A percentile compares a stretch with the other conserved stretches of the same genome.
Conservation (phyloP, 2,329 filamentous ascomycete genomes). For the Cyphellophora attinorum region DNA sequence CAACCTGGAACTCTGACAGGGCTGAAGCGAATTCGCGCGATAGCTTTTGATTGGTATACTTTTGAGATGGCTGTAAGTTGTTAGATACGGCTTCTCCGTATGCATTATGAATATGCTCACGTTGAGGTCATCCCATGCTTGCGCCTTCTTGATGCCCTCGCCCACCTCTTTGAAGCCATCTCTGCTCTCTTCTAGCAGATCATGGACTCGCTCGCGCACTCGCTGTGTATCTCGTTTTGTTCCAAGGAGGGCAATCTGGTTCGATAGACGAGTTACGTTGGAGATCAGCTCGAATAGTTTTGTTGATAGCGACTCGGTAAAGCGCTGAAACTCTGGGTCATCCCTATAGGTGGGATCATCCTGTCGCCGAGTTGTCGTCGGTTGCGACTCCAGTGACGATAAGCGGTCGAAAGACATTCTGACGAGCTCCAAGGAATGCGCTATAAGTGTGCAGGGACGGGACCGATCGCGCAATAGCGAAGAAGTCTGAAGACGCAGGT, state of each 20-base stretch:
- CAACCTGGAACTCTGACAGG: conserved; percentile 78
- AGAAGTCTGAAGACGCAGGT: no score
- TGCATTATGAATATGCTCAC: conserved; percentile 37
- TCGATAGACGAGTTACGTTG: conserved; percentile 75
- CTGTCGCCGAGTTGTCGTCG: conserved; percentile 55
- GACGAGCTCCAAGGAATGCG: no score
- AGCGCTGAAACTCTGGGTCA: conserved; percentile 80
- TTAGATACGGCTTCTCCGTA: conserved; percentile 4
- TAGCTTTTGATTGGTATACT: conserved; percentile 91
- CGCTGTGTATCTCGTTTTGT: conserved; percentile 86
- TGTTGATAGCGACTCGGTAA: conserved; percentile 75
- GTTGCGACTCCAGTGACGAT: conserved; percentile 72
- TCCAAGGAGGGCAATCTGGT: conserved; percentile 75
- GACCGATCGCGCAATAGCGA: no score
- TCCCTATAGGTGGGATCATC: conserved; percentile 73
- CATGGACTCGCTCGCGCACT: conserved; percentile 81
- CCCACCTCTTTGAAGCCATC: conserved; percentile 83
- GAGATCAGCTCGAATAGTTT: conserved; percentile 82
- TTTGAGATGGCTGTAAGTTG: conserved; percentile 67
- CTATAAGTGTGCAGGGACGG: no score
- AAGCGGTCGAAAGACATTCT: conserved; percentile 90
- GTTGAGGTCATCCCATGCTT: conserved; percentile 75
- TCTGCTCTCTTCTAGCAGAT: conserved; percentile 75
- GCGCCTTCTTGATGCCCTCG: conserved; percentile 86
- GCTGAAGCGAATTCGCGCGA: conserved; percentile 86